These are phyloP conservation scores for Mycena rebaudengoi DNA, from an alignment of 768 basidiomycete genomes.

Conservation along the genomic window DNA sequence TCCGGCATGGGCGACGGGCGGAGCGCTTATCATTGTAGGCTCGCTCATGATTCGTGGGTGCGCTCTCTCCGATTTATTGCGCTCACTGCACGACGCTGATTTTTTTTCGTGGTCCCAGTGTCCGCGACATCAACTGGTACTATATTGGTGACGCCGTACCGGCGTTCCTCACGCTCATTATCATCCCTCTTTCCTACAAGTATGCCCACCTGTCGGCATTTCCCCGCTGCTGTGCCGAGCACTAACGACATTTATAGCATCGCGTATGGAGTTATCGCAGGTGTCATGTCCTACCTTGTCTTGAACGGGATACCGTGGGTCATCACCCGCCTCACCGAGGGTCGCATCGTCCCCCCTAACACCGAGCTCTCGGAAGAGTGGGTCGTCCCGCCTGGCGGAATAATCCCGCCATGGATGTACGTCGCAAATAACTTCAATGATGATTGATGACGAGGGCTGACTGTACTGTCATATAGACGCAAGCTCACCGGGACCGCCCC, in stretches of 20 bases:
- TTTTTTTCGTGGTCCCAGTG: conserved; percentile 47
- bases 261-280: conserved; percentile 89
- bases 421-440: no score
- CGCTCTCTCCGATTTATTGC: conserved; percentile 30
- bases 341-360: conserved; percentile 69
- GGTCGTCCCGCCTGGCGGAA: conserved; percentile 75
- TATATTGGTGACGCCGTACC: conserved; percentile 90
- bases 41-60: conserved; percentile 88
- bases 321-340: conserved; percentile 61
- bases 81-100: conserved; percentile 1
- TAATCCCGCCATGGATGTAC: conserved; percentile 76
- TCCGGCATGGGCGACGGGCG: conserved; percentile 88
- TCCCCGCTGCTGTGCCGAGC: conserved; percentile 1
- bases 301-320: conserved; percentile 73
- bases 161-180: conserved; percentile 82
- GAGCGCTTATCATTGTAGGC: conserved; percentile 87
- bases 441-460: background rate
- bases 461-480: conserved; percentile 4
- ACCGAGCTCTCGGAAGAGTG: conserved; percentile 73
- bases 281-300: conserved; percentile 72
- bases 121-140: conserved; percentile 88
- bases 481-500: conserved; percentile 4
- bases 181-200: conserved; percentile 85
- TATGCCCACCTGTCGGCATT: conserved; percentile 41
- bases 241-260: conserved; percentile 69